Base-by-base conservation (phyloP, 345 rosid genomes). In the Populus tremula region DNA sequence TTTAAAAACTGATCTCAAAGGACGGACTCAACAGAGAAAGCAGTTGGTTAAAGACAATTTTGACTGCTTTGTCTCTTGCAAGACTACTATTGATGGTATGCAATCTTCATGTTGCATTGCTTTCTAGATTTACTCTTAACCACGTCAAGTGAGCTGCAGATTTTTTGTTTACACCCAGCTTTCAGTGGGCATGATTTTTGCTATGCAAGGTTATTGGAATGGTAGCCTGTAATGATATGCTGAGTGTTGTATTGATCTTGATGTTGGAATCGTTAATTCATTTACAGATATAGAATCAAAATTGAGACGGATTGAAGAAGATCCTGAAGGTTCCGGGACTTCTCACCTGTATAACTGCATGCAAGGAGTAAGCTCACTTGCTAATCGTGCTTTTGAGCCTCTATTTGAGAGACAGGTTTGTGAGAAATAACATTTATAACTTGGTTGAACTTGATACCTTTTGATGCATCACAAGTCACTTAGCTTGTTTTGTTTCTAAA, bases 51-150 rank as follows among this genome's bases (percentile, higher is more conserved):
- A 93, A 82, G 94, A 96, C 84, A 96, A 96, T 77, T 96, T 96
- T 80, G 99, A 96, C 83, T 96, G 98, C 86, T 96, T 96, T 85
- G 99, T 96, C 89, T 96, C 98, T 16, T 96, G 99, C 89, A 96
- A 96, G 88, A 96, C 97, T 31, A 93, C 98, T 47, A 96, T 96
- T 85, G 99, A 96, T 85, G 99, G 99, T 95, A 91, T 76, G 87
- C 76, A 71, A 78, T 66, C 56, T 74, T 61, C 67, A 47, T 31
- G 64, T 71, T 53, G 54, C 73, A 71, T 79, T 43, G 64, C 16
- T 67, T 71, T 70, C 74, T 80, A 6, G 67, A 78, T 5, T 62
- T 23, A 67, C 29, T 81, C 69, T 76, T 71, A 18, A 70, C 23
- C 54, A 35, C 50, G n/a, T 67, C 66, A 61, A 68, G 54, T 53